A percentile compares a stretch with the other conserved stretches of the same genome.
Conservation (phyloP, 768 basidiomycete species). For the Tricholoma matsutake region DNA sequence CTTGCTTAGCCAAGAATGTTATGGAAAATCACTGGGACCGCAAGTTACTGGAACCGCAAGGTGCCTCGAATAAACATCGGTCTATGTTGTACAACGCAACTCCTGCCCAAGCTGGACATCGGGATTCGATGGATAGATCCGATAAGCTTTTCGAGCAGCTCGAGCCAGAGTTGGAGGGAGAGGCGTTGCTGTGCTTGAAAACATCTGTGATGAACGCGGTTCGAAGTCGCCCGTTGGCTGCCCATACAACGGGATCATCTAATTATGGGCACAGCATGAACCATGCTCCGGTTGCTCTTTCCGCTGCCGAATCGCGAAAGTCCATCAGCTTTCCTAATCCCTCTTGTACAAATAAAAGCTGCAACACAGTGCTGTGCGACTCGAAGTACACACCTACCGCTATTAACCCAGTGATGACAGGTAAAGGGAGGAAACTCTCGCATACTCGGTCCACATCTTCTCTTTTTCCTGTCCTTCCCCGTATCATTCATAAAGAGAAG, state of each 20-base stretch:
- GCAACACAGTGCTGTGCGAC: not conserved
- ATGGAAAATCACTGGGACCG: not conserved
- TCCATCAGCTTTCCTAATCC: not conserved
- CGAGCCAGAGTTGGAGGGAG: not conserved
- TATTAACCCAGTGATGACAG: not conserved
- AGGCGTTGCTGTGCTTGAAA: not conserved
- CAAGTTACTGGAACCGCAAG: not conserved
- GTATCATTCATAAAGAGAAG: not conserved
- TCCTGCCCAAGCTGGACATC: not conserved
- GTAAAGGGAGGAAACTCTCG: not conserved
- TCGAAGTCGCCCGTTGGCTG: not conserved
- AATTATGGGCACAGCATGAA: not conserved
- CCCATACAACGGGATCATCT: not conserved
- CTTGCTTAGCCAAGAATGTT: not conserved
- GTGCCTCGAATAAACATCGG: not conserved
- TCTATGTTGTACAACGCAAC: not conserved
- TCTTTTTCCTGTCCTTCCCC: not conserved
- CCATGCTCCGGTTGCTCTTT: not conserved
- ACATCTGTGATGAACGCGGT: not conserved
- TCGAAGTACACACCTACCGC: not conserved
- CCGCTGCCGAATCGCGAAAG: not conserved
- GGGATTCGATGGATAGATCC: not conserved
- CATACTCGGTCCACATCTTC: conserved; percentile 1
- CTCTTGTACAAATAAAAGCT: not conserved
- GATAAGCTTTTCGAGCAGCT: not conserved